Base-by-base conservation (phyloP, 192 early-diverging fungal genomes). In the Podila epicladia region DNA sequence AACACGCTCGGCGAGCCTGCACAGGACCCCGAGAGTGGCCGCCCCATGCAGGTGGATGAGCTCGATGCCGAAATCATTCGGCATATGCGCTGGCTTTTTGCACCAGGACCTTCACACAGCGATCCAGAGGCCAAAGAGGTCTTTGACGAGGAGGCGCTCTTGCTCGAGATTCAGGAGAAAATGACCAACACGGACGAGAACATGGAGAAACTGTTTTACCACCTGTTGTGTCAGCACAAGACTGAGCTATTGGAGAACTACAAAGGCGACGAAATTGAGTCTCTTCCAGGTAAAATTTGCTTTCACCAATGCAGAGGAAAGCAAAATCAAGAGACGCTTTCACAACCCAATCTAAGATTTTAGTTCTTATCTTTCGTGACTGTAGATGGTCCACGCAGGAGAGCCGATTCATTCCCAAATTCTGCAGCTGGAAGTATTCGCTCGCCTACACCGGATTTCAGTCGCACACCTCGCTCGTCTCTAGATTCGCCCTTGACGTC, bases 21-120 rank as follows among this genome's bases (percentile, higher is more conserved):
- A 28, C 76, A 79, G 28, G 70, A 68, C 22, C 70, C 65, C 7
- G 70, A 72, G 24, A 55, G 8, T 11, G 62, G 58, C 22, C 58
- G 70, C 19, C 22, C 65, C 0, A 55, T 79, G 41, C 33, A 38
- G 5, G 50, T 37, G 5, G 70, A 72, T 15, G 70, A 72, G 19
- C 61, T 79, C 50, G 76, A 79, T 41, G 70, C 70, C 24, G 76
- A 79, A 22, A 79, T 79, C 20, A 61, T 79, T 26, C 58, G 58
- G 17, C 76, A 79, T 59, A 79, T 79, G 76, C 76, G 76, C 26
- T 79, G 76, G 76, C 65, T 79, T 9, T 72, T 79, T 64, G 76
- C 76, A 0, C 76, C 76, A 7, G 76, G 76, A n/a, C 76, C 76
- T 1, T 79, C 76, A 17, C 76, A 79, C 20, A 71, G 69, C 12